Evolutionary conservation across 2,329 filamentous ascomycete species (phyloP).

Genomic region (Dryadomyces quercus-mongolicae): DNA sequence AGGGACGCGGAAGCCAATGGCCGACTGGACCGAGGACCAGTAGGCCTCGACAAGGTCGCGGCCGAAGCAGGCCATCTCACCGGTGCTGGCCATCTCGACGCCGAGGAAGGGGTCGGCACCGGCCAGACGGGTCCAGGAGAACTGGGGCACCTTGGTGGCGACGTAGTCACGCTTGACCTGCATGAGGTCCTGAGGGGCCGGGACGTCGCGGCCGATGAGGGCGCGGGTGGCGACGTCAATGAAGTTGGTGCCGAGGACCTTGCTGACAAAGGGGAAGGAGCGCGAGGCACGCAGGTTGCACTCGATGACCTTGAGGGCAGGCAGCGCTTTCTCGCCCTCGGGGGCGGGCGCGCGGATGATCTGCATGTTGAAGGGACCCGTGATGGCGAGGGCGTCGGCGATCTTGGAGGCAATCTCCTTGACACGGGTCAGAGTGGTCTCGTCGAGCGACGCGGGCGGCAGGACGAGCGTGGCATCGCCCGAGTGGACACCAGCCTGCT

Average conservation of each 20-base stretch:
- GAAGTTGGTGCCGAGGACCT: slow-evolving; percentile 93
- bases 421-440: slow-evolving; percentile 66
- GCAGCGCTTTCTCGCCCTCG: slow-evolving; percentile 57
- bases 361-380: slow-evolving; percentile 99
- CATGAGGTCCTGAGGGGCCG: slow-evolving; percentile 82
- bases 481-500: slow-evolving; percentile 95
- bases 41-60: slow-evolving; percentile 94
- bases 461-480: slow-evolving; percentile 92
- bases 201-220: slow-evolving; percentile 63
- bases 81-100: slow-evolving; percentile 93
- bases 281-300: slow-evolving; percentile 94
- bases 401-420: slow-evolving; percentile 97
- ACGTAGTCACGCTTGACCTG: slow-evolving; percentile 77
- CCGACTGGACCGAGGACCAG: slow-evolving; percentile 91
- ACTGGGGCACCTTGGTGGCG: slow-evolving; percentile 96
- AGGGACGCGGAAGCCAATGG: slow-evolving; percentile 98
- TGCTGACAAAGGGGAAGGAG: slow-evolving; percentile 96
- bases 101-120: slow-evolving; percentile 96
- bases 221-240: slow-evolving; percentile 95
- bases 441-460: slow-evolving; percentile 70
- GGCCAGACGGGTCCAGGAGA: slow-evolving; percentile 96
- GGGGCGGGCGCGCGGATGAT: slow-evolving; percentile 98
- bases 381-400: slow-evolving; percentile 93
- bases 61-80: slow-evolving; percentile 98
- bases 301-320: slow-evolving; percentile 94